phyloP scores from a whole-genome alignment of 108 stramenopile species.

The Discostella pseudostelligera region DNA sequence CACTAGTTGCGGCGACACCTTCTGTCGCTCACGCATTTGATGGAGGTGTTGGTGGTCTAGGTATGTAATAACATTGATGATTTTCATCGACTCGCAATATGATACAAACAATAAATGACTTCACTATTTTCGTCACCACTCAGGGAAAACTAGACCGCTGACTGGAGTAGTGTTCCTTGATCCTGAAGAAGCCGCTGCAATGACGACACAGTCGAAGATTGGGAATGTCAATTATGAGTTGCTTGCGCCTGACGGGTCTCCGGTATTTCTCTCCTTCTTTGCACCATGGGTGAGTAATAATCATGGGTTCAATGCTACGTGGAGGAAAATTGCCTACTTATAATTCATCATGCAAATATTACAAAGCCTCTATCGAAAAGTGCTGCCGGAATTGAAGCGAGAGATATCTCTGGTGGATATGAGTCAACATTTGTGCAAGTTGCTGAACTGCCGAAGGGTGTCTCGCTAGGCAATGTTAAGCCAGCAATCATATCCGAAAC shows the following conservation, averaged over 20 bases:
- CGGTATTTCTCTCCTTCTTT: conserved; percentile 36
- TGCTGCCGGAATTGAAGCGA: conserved; percentile 64
- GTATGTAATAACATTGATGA: conserved; percentile 2
- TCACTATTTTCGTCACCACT: not conserved
- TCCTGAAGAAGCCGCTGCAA: conserved; percentile 22
- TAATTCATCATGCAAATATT: not conserved
- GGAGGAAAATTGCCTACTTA: not conserved
- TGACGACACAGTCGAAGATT: conserved; percentile 15
- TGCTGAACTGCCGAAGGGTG: conserved; percentile 48
- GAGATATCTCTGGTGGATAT: conserved; percentile 58
- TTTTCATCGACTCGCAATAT: not conserved
- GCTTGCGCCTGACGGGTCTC: conserved; percentile 40
- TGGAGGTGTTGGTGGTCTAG: conserved; percentile 81
- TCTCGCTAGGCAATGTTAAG: conserved; percentile 28
- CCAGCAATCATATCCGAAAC: conserved; percentile 27
- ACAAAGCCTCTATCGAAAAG: conserved; percentile 54
- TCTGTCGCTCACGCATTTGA: conserved; percentile 56
- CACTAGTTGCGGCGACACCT: not conserved
- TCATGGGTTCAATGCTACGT: not conserved
- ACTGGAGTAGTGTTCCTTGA: conserved; percentile 74
- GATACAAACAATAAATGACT: not conserved
- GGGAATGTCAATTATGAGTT: conserved; percentile 37
- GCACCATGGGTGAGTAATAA: conserved; percentile 36
- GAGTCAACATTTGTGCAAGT: conserved; percentile 82
- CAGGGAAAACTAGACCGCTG: conserved; percentile 74